Conservation (phyloP, 148 eudicot species). For the Cornus suecica region DNA sequence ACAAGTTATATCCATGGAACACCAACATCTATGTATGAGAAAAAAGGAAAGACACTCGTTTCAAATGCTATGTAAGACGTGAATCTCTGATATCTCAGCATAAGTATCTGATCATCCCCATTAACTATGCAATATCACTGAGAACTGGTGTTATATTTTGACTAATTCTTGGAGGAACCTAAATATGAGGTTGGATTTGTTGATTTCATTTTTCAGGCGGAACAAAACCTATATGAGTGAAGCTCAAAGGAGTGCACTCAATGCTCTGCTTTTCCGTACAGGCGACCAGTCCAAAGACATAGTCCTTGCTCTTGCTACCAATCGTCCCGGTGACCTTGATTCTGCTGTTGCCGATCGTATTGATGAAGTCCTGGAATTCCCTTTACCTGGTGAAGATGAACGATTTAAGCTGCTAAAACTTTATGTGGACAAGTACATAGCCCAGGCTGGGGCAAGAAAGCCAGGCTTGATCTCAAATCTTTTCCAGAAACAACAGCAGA, state of each 20-base stretch:
- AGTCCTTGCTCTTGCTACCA: constrained; percentile 93
- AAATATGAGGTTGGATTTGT: constrained; percentile 4
- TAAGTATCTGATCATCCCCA: background rate
- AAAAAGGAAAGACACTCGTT: too few species aligned
- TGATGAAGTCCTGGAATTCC: constrained; percentile 94
- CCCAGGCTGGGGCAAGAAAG: constrained; percentile 71
- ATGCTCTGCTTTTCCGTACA: constrained; percentile 90
- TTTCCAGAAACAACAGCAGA: constrained; percentile 67
- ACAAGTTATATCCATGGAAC: too few species aligned
- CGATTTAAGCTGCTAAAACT: constrained; percentile 80
- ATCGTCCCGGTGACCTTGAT: constrained; percentile 98
- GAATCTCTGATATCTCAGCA: background rate
- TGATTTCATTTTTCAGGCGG: constrained; percentile 51
- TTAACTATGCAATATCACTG: background rate
- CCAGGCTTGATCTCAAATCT: constrained; percentile 50
- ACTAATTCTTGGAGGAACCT: background rate
- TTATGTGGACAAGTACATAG: constrained; percentile 88
- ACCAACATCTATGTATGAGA: too few species aligned
- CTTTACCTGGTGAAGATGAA: constrained; percentile 91
- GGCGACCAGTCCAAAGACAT: constrained; percentile 99
- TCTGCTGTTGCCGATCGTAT: constrained; percentile 97
- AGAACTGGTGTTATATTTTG: background rate
- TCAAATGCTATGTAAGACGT: too few species aligned
- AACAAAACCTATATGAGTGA: constrained; percentile 99
- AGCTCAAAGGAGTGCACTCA: constrained; percentile 98